Percentiles rank a stretch among this genome's conserved stretches.
Evolutionary conservation across 2,329 filamentous ascomycete genomes (phyloP).

Genomic region (Tetracladium maxilliforme): DNA sequence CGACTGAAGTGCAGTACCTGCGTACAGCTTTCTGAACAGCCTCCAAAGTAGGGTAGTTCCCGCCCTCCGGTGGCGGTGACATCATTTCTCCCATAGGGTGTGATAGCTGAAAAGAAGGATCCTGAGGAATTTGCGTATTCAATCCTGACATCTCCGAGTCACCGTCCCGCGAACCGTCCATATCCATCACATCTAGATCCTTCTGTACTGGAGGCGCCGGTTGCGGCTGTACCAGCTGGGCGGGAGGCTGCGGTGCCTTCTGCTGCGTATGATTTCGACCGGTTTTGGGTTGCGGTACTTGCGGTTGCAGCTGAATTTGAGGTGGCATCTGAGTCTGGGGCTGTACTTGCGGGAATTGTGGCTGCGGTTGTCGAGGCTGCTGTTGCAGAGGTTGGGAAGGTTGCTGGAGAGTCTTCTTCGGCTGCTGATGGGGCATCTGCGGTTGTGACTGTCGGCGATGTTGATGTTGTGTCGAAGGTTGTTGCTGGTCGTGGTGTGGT

Average conservation of each 20-base stretch:
- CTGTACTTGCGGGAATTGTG: no score
- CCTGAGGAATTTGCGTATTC: conserved; percentile 3
- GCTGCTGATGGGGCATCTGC: no score
- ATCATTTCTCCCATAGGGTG: conserved; percentile 42
- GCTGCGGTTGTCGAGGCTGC: not conserved
- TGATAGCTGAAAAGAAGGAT: conserved; percentile 28
- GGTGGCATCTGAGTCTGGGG: not conserved
- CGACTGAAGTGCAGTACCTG: conserved; percentile 50
- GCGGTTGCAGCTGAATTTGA: no score
- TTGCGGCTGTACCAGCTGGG: conserved; percentile 1
- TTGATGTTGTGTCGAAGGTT: conserved; percentile 1
- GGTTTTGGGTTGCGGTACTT: not conserved
- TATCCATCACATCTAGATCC: no score
- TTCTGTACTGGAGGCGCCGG: no score
- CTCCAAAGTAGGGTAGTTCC: conserved; percentile 49
- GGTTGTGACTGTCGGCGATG: no score
- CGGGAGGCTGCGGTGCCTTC: conserved; percentile 1
- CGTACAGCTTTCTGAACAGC: conserved; percentile 49
- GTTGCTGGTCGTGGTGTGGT: conserved; percentile 4
- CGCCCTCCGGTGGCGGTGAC: conserved; percentile 48
- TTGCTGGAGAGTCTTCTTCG: no score
- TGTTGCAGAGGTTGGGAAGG: not conserved
- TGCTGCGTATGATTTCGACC: not conserved
- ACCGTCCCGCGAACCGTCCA: no score
- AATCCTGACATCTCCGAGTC: conserved; percentile 1